phyloP scores from a whole-genome alignment of 2,329 filamentous ascomycete genomes.

The Calonectria crousiana region DNA sequence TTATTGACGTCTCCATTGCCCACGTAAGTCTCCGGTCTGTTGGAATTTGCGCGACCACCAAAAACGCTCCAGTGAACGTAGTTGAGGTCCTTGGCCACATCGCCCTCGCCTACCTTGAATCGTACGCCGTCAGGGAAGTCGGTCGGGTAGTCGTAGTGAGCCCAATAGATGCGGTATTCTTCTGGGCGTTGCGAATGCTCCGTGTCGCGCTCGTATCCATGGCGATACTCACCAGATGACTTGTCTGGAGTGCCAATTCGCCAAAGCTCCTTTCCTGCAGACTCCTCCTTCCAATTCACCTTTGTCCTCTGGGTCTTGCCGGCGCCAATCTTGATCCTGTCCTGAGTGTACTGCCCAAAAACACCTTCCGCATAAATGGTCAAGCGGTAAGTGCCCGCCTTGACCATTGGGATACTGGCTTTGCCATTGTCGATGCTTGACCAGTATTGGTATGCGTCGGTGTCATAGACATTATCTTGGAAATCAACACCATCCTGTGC shows the following conservation, averaged over 20 bases:
- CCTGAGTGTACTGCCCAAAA: constrained; percentile 70
- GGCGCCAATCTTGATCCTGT: constrained; percentile 59
- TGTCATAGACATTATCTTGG: constrained; percentile 61
- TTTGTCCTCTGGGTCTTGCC: constrained; percentile 50
- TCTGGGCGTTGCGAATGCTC: constrained; percentile 63
- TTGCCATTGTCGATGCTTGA: constrained; percentile 62
- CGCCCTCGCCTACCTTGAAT: constrained; percentile 67
- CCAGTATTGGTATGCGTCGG: constrained; percentile 74
- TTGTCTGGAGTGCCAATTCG: constrained; percentile 74
- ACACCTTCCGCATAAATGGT: constrained; percentile 73
- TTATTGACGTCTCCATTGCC: constrained; percentile 64
- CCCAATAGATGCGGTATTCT: constrained; percentile 74
- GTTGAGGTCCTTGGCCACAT: constrained; percentile 65
- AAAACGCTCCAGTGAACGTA: constrained; percentile 77
- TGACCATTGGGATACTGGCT: constrained; percentile 66
- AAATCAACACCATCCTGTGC: constrained; percentile 49
- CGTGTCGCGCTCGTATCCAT: constrained; percentile 64
- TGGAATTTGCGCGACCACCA: constrained; percentile 64
- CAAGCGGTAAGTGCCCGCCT: constrained; percentile 70
- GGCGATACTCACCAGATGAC: constrained; percentile 69
- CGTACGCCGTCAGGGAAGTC: constrained; percentile 71
- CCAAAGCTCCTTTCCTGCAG: constrained; percentile 70
- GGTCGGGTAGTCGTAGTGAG: constrained; percentile 67
- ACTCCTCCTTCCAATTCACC: constrained; percentile 66
- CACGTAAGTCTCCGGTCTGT: constrained; percentile 56